phyloP scores from a whole-genome alignment of 441 rosid species.

The Adansonia gregorii region DNA sequence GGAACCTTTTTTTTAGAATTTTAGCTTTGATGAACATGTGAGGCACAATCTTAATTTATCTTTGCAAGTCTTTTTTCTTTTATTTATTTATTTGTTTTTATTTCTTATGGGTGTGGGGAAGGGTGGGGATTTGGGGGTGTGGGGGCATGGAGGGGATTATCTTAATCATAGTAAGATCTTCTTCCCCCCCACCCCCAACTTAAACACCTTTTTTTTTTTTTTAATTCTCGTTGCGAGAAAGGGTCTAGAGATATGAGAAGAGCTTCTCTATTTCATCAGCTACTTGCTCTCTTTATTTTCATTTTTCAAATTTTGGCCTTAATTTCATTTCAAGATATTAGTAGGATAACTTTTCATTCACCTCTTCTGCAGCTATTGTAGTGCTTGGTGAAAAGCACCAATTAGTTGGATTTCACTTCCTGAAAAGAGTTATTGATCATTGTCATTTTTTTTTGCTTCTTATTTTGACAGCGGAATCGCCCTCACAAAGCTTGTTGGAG shows the following conservation, averaged over 20 bases:
- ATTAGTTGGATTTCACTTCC: conserved; percentile 7
- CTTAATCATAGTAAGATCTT: neutral
- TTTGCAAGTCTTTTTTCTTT: neutral
- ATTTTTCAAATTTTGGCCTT: conserved; percentile 1
- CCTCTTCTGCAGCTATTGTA: conserved; percentile 7
- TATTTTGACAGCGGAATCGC: conserved; percentile 62
- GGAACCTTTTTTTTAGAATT: neutral
- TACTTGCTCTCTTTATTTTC: neutral
- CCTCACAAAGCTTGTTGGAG: conserved; percentile 78
- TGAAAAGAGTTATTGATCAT: conserved; percentile 11
- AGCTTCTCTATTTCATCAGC: neutral
- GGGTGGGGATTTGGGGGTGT: neutral
- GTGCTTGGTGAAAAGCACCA: conserved; percentile 32
- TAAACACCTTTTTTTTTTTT: neutral
- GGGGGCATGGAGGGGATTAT: neutral
- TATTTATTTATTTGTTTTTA: neutral
- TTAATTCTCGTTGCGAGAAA: neutral
- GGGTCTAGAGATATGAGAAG: neutral
- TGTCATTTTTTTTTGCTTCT: conserved; percentile 24
- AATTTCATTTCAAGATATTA: neutral
- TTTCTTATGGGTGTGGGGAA: neutral
- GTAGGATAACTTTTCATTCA: neutral
- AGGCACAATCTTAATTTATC: conserved; percentile 5
- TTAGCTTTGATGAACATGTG: neutral
- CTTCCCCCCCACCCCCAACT: neutral